phyloP scores from a whole-genome alignment of 225 moss, liverwort and hornwort species.

The Anthoceros angustus region DNA sequence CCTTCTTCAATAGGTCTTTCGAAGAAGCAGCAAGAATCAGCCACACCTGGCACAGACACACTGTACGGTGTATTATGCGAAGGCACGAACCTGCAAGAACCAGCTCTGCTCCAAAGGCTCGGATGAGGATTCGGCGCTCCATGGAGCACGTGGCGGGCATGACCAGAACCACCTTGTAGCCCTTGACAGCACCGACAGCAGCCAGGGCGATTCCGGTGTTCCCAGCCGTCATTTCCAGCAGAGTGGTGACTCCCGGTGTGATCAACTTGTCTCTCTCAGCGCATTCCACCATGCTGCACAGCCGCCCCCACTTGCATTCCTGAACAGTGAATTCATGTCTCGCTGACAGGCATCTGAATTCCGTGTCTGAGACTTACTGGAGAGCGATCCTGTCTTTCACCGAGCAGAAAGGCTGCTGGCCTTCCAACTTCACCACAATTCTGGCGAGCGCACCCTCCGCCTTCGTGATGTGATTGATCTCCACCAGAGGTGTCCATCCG shows the following conservation, averaged over 20 bases:
- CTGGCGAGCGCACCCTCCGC: constrained; percentile 46
- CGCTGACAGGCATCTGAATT: neutral
- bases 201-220: constrained; percentile 73
- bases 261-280: constrained; percentile 73
- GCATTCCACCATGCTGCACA: constrained; percentile 53
- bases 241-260: constrained; percentile 46
- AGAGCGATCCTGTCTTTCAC: constrained; percentile 86
- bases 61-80: no score
- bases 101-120: constrained; percentile 46
- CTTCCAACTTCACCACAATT: constrained; percentile 68
- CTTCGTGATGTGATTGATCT: constrained; percentile 38
- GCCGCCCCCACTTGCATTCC: neutral
- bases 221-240: constrained; percentile 70
- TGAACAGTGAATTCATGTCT: neutral
- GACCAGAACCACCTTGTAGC: constrained; percentile 54
- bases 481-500: constrained; percentile 67
- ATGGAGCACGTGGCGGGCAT: constrained; percentile 56
- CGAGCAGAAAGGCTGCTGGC: constrained; percentile 63
- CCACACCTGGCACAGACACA: no score
- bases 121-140: constrained; percentile 68
- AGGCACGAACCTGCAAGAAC: no score
- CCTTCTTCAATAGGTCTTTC: no score
- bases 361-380: constrained; percentile 21
- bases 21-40: no score
- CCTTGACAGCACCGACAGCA: constrained; percentile 35